Percentiles rank a stretch among this genome's conserved stretches.
These are phyloP conservation scores for Wickerhamomyces chambardii DNA, from an alignment of 805 yeast genomes.

Conservation along the genomic window DNA sequence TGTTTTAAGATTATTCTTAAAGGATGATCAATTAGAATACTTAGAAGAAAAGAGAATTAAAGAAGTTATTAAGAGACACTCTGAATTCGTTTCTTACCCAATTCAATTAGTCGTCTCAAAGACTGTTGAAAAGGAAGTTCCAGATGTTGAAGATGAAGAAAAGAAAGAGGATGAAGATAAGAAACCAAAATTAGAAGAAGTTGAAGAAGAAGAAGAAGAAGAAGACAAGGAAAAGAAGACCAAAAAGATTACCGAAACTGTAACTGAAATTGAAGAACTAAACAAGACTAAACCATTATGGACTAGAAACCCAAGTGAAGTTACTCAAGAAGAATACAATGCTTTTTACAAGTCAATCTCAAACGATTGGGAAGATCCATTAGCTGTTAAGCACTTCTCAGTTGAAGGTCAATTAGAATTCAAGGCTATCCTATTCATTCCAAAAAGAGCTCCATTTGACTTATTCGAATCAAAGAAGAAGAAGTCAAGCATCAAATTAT, in stretches of 20 bases:
- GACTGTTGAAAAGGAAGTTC: constrained; percentile 98
- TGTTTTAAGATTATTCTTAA: constrained; percentile 87
- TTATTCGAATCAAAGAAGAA: constrained; percentile 97
- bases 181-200: constrained; percentile 71
- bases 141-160: constrained; percentile 63
- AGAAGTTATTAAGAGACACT: constrained; percentile 99
- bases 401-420: constrained; percentile 99
- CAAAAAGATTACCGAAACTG: constrained; percentile 87
- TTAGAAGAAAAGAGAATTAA: constrained; percentile 99
- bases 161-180: constrained; percentile 46
- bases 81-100: constrained; percentile 99
- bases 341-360: constrained; percentile 99
- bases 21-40: constrained; percentile 98
- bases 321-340: constrained; percentile 96
- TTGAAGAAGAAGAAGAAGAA: constrained; percentile 60
- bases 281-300: constrained; percentile 99
- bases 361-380: constrained; percentile 99
- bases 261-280: constrained; percentile 94
- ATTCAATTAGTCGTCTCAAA: constrained; percentile 96
- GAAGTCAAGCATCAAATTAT: constrained; percentile 97
- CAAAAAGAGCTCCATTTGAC: constrained; percentile 99
- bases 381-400: constrained; percentile 98
- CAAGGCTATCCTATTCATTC: constrained; percentile 95
- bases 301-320: constrained; percentile 98
- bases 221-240: constrained; percentile 62